A percentile compares a stretch with the other conserved stretches of the same genome.
phyloP scores from a whole-genome alignment of 305 asterid species.

The Ajuga reptans region DNA sequence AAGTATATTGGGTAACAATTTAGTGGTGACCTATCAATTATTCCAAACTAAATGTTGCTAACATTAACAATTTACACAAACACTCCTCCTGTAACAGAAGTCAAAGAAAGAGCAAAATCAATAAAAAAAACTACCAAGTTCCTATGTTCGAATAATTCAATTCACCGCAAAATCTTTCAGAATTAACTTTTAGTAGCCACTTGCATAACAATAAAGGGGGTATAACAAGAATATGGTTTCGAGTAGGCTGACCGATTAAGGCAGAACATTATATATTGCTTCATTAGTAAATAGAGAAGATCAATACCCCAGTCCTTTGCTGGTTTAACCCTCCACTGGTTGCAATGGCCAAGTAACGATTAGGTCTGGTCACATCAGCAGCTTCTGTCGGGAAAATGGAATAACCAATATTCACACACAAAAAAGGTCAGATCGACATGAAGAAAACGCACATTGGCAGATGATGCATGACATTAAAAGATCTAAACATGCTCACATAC shows the following conservation, averaged over 20 bases:
- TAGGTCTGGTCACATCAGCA: slow-evolving; percentile 43
- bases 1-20: background rate
- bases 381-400: slow-evolving; percentile 46
- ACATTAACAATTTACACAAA: background rate
- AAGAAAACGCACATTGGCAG: background rate
- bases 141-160: background rate
- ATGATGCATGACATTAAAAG: background rate
- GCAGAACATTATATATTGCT: slow-evolving; percentile 1
- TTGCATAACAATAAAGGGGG: background rate
- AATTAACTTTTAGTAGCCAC: background rate
- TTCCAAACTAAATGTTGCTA: background rate
- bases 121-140: background rate
- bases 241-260: background rate
- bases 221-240: too few relatives aligned
- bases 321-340: slow-evolving; percentile 98
- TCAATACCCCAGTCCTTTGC: slow-evolving; percentile 92
- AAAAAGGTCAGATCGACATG: slow-evolving; percentile 10
- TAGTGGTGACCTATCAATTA: background rate
- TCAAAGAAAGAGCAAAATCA: background rate
- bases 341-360: slow-evolving; percentile 77
- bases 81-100: background rate
- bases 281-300: background rate
- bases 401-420: slow-evolving; percentile 7
- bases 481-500: slow-evolving; percentile 37
- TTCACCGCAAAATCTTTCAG: background rate